Percentiles rank a stretch among this genome's conserved stretches.
These are phyloP conservation scores for Yarrowia sp. DNA, from an alignment of 805 yeast species.

Conservation along the genomic window DNA sequence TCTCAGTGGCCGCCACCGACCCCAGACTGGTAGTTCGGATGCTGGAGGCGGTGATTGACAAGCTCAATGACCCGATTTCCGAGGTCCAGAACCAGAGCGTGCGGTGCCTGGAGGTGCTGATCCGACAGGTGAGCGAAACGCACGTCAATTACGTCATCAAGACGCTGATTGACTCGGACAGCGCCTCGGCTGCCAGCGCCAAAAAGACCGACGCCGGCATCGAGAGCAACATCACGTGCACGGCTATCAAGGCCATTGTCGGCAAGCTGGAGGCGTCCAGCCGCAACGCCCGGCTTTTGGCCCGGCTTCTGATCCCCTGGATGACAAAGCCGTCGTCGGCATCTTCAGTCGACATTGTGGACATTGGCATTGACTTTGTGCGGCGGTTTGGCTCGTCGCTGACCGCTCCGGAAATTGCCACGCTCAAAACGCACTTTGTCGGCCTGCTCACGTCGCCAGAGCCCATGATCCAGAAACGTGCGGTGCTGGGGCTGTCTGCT, in stretches of 20 bases:
- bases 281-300: constrained; percentile 45
- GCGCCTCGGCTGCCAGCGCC: not conserved
- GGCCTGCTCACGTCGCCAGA: constrained; percentile 50
- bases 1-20: constrained; percentile 49
- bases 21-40: constrained; percentile 46
- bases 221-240: constrained; percentile 42
- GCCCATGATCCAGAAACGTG: constrained; percentile 59
- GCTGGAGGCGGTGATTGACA: constrained; percentile 53
- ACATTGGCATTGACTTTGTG: constrained; percentile 64
- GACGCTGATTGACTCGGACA: constrained; percentile 41
- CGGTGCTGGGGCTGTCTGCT: constrained; percentile 58
- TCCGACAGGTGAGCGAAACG: constrained; percentile 40
- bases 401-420: constrained; percentile 50
- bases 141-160: constrained; percentile 40
- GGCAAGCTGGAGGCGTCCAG: constrained; percentile 44
- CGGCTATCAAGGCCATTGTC: constrained; percentile 50
- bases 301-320: constrained; percentile 45
- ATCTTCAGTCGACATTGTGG: constrained; percentile 62
- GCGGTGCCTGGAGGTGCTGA: constrained; percentile 58
- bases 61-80: constrained; percentile 65
- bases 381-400: constrained; percentile 58
- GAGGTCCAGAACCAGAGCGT: constrained; percentile 81
- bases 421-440: constrained; percentile 49
- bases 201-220: constrained; percentile 2
- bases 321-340: constrained; percentile 39